Conservation (phyloP, 2,329 filamentous ascomycete species). For the Pezicula neosporulosa region DNA sequence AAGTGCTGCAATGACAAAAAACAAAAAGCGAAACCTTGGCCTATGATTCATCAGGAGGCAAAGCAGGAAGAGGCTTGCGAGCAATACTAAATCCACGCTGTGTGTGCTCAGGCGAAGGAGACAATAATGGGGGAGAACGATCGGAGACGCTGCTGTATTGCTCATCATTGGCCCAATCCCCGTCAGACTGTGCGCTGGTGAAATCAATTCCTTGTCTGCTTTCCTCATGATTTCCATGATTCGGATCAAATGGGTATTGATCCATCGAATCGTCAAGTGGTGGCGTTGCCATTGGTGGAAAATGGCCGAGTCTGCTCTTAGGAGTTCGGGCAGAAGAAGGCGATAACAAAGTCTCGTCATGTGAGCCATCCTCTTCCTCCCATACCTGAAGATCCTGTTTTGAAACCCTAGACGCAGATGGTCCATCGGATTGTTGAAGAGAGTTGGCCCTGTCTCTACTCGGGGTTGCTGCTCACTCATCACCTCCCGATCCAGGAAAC, state of each 20-base stretch:
- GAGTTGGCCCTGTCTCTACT: background rate
- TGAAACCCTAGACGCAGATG: background rate
- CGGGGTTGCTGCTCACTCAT: background rate
- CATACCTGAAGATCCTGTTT: background rate
- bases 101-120: constrained; percentile 1
- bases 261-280: background rate
- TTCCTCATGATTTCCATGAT: background rate
- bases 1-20: background rate
- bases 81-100: constrained; percentile 5
- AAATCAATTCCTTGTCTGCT: background rate
- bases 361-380: background rate
- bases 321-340: background rate
- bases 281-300: background rate
- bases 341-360: background rate
- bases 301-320: background rate
- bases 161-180: background rate
- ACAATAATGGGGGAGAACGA: constrained; percentile 3
- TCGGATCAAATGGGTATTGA: background rate
- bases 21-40: background rate
- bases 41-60: constrained; percentile 7
- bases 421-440: background rate
- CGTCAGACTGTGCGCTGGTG: background rate
- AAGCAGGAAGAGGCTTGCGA: constrained; percentile 15
- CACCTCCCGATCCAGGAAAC: constrained; percentile 5
- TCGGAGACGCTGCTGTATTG: background rate